A percentile compares a stretch with the other conserved stretches of the same genome.
Conservation (phyloP, 2,329 filamentous ascomycete species). For the Chrysoporthe puriensis region DNA sequence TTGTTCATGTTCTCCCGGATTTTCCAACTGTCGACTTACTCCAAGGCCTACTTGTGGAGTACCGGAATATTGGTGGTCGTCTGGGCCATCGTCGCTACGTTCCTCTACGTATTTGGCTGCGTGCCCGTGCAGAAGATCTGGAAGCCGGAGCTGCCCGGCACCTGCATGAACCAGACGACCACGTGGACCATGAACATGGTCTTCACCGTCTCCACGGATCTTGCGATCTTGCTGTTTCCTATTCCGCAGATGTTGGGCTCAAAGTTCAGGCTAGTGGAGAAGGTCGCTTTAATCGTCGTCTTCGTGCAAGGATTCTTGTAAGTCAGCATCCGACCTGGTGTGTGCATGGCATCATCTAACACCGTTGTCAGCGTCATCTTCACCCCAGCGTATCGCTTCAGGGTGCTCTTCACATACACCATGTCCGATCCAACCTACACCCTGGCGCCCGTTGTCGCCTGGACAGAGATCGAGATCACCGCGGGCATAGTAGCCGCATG, state of each 20-base stretch:
- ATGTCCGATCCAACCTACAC: conserved; percentile 49
- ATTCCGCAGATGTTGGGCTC: conserved; percentile 51
- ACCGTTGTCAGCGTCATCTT: conserved; percentile 47
- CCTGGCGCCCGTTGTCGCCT: conserved; percentile 49
- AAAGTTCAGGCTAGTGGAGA: conserved; percentile 45
- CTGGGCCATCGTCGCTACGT: conserved; percentile 53
- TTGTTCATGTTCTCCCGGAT: conserved; percentile 58
- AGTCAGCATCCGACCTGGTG: conserved; percentile 27
- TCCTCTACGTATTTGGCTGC: conserved; percentile 57
- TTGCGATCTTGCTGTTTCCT: conserved; percentile 50
- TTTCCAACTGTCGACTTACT: conserved; percentile 50
- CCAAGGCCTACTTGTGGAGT: conserved; percentile 43
- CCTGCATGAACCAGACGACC: conserved; percentile 53
- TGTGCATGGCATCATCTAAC: background rate
- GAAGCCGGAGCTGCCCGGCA: conserved; percentile 48
- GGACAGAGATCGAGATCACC: conserved; percentile 53
- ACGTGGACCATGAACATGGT: conserved; percentile 55
- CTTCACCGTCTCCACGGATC: conserved; percentile 51
- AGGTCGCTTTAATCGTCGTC: conserved; percentile 48
- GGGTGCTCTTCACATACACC: conserved; percentile 49
- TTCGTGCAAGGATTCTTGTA: conserved; percentile 51
- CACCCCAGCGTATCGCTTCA: conserved; percentile 52
- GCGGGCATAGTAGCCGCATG: conserved; percentile 57
- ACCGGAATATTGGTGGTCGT: conserved; percentile 48
- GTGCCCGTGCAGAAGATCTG: conserved; percentile 53